Evolutionary conservation across 108 stramenopile species (phyloP).

Genomic region (Parietichytrium sp.): DNA sequence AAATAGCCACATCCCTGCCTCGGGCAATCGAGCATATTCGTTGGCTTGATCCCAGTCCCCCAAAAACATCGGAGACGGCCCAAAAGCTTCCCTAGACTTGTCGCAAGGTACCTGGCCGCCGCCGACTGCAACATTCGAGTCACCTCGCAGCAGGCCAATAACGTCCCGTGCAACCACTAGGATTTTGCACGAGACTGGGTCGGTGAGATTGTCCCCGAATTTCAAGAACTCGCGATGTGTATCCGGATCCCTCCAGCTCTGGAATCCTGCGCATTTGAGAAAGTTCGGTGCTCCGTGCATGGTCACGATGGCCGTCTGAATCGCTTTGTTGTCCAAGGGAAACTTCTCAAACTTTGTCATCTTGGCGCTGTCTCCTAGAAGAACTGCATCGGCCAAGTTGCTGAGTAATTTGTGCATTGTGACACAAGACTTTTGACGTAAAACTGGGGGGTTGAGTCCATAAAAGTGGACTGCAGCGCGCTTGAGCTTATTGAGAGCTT

Average conservation of each 20-base stretch:
- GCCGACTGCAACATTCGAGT: neutral
- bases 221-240: neutral
- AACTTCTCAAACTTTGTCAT: neutral
- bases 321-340: neutral
- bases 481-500: neutral
- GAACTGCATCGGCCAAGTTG: neutral
- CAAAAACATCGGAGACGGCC: neutral
- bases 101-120: neutral
- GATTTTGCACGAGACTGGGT: neutral
- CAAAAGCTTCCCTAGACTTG: neutral
- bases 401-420: neutral
- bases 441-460: neutral
- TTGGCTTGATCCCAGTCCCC: neutral
- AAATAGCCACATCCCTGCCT: neutral
- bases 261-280: neutral
- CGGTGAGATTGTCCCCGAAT: neutral
- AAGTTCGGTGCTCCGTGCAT: neutral
- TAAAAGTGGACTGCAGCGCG: neutral
- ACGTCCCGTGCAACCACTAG: slow-evolving; percentile 9
- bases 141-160: neutral
- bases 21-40: neutral
- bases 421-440: neutral
- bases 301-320: neutral
- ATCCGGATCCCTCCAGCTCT: neutral
- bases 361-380: slow-evolving; percentile 13